phyloP scores from a whole-genome alignment of 148 eudicot genomes.

The Cornus suecica region DNA sequence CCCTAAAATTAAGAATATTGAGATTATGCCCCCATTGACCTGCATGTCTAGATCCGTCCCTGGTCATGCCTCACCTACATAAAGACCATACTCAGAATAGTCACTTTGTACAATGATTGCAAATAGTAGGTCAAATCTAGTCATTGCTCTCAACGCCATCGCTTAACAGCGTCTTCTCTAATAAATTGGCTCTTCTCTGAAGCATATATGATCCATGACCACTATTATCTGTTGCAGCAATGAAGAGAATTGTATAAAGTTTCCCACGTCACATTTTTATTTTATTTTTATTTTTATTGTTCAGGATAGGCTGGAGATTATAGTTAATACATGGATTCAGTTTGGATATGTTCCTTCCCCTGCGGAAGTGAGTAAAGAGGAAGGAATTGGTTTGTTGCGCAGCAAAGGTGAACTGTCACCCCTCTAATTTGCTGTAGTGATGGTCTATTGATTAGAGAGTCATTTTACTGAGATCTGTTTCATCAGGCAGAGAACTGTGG shows the following conservation, averaged over 20 bases:
- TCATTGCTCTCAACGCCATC: too few species aligned
- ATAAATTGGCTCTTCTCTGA: neutral
- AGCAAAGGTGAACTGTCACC: constrained; percentile 42
- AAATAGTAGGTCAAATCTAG: too few species aligned
- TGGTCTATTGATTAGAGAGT: neutral
- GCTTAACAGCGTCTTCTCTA: too few species aligned
- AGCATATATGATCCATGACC: neutral
- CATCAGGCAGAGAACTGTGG: constrained; percentile 47
- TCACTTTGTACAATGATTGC: too few species aligned
- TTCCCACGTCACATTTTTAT: neutral
- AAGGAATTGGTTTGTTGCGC: constrained; percentile 63
- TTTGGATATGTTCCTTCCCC: constrained; percentile 71
- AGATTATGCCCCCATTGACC: too few species aligned
- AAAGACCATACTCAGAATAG: too few species aligned
- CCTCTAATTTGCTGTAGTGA: neutral
- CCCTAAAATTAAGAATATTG: too few species aligned
- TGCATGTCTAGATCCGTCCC: too few species aligned
- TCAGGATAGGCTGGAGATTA: constrained; percentile 93
- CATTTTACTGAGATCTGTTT: constrained; percentile 20
- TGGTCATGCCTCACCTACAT: constrained; percentile 4
- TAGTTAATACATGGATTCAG: constrained; percentile 63
- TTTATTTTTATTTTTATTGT: constrained; percentile 16
- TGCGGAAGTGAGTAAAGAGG: constrained; percentile 81
- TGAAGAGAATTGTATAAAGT: neutral
- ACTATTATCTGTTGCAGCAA: neutral